Conservation (phyloP, 495 filamentous ascomycete genomes). For the Hyaloscypha hepaticicola region DNA sequence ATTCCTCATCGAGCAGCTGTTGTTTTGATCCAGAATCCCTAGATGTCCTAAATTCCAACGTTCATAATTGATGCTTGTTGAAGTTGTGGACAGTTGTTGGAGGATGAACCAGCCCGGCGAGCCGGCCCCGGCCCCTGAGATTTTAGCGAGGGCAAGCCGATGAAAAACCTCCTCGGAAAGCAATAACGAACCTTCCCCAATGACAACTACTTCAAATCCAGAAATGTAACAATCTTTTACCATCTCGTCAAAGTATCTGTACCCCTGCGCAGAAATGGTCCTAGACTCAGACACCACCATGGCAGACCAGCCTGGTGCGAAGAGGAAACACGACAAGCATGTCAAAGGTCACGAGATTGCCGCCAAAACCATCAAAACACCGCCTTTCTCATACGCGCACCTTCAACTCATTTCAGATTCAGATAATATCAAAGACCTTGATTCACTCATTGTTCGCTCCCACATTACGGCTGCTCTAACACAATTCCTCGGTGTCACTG, state of each 20-base stretch:
- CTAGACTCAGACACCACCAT: not conserved
- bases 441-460: conserved; percentile 70
- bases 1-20: no score
- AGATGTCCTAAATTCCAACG: no score
- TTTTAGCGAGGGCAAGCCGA: no score
- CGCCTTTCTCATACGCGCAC: conserved; percentile 27
- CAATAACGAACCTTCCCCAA: no score
- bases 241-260: not conserved
- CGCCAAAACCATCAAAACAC: conserved; percentile 25
- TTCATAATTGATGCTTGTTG: no score
- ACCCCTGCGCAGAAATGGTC: no score
- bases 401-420: conserved; percentile 18
- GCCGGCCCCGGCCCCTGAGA: no score
- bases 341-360: conserved; percentile 24
- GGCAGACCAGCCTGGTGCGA: not conserved
- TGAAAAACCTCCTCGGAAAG: no score
- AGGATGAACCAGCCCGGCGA: no score
- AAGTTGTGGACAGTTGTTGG: no score
- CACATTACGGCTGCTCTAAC: conserved; percentile 71
- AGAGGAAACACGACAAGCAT: not conserved
- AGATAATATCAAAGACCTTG: conserved; percentile 40
- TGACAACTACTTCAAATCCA: not conserved
- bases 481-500: conserved; percentile 78
- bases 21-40: no score
- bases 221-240: not conserved